A percentile compares a stretch with the other conserved stretches of the same genome.
Evolutionary conservation across 306 rosid species (phyloP).

Genomic region (Carpinus viminea): DNA sequence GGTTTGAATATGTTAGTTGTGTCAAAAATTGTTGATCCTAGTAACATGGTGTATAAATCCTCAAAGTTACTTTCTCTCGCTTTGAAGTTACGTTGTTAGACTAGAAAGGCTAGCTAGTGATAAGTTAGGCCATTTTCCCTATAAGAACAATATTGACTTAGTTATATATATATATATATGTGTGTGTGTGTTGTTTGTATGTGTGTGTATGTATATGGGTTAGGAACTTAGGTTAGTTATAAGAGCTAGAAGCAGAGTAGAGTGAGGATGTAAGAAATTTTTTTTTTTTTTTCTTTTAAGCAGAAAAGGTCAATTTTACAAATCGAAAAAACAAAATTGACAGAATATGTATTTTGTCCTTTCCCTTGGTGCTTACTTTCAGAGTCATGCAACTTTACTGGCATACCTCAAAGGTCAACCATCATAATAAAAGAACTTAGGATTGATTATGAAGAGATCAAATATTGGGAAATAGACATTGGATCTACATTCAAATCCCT

Average conservation of each 20-base stretch:
- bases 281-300: not conserved
- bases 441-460: slow-evolving; percentile 1
- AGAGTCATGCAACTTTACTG: not conserved
- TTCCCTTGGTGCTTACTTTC: not conserved
- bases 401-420: not conserved
- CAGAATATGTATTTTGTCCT: not conserved
- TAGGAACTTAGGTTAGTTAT: not conserved
- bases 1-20: no score
- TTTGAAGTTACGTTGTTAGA: slow-evolving; percentile 10
- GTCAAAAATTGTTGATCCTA: no score
- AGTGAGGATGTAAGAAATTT: not conserved
- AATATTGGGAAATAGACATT: not conserved
- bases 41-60: no score
- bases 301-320: not conserved
- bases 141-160: no score
- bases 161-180: no score
- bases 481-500: slow-evolving; percentile 26
- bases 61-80: not conserved
- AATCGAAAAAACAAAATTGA: not conserved
- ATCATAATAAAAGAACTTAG: not conserved
- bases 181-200: no score
- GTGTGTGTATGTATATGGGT: no score
- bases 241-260: not conserved
- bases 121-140: no score
- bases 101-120: slow-evolving; percentile 24